These are phyloP conservation scores for Medicago arabica DNA, from an alignment of 306 rosid species.

Conservation along the genomic window DNA sequence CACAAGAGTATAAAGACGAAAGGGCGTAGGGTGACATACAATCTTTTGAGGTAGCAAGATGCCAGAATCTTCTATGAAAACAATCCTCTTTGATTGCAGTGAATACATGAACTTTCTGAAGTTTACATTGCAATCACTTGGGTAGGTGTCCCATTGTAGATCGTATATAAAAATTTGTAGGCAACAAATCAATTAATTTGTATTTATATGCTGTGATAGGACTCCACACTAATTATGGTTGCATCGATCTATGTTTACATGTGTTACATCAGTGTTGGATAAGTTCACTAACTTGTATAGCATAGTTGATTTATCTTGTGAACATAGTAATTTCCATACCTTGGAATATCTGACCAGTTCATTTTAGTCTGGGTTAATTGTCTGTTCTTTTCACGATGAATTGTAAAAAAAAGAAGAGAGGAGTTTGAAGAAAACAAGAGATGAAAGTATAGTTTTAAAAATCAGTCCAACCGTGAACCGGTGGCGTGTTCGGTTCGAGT, in stretches of 20 bases:
- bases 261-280: conserved; percentile 11
- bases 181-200: conserved; percentile 36
- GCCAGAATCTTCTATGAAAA: conserved; percentile 28
- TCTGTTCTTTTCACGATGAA: too few relatives aligned
- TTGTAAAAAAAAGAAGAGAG: too few relatives aligned
- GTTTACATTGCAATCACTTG: conserved; percentile 31
- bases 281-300: background rate
- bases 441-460: too few relatives aligned
- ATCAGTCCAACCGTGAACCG: too few relatives aligned
- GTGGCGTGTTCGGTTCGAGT: too few relatives aligned
- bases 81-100: conserved; percentile 31
- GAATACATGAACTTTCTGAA: conserved; percentile 1
- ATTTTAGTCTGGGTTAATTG: too few relatives aligned
- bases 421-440: too few relatives aligned
- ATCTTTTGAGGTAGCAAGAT: conserved; percentile 33
- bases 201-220: conserved; percentile 40
- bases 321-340: background rate
- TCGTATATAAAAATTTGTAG: conserved; percentile 45
- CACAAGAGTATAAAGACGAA: conserved; percentile 10
- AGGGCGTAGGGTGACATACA: conserved; percentile 31
- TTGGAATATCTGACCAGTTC: background rate
- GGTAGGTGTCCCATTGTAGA: conserved; percentile 36
- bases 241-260: conserved; percentile 7
- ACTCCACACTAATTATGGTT: background rate
- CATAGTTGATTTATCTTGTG: background rate